phyloP scores from a whole-genome alignment of 78 protist genomes.

The Speleostelium caveatum region DNA sequence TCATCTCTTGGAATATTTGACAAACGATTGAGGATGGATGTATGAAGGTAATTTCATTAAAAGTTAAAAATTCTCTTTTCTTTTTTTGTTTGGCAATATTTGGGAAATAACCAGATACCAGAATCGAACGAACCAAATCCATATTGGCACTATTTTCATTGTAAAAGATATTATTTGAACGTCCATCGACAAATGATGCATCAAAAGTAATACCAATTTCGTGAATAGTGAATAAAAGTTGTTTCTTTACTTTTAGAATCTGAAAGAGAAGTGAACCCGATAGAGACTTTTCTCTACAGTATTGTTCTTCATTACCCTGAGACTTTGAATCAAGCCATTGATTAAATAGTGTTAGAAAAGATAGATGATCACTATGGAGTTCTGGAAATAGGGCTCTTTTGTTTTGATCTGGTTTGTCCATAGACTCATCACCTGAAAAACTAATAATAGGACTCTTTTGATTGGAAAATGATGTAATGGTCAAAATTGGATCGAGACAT shows the following conservation, averaged over 20 bases:
- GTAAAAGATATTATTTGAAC: neutral
- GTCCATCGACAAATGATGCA: neutral
- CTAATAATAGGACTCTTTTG: constrained; percentile 23
- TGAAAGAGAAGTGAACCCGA: neutral
- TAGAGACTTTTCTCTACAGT: constrained; percentile 10
- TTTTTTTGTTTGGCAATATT: constrained; percentile 70
- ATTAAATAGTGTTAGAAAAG: constrained; percentile 10
- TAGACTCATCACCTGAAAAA: neutral
- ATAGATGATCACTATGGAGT: constrained; percentile 23
- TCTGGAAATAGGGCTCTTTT: constrained; percentile 12
- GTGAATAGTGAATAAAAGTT: constrained; percentile 4
- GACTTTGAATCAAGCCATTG: neutral
- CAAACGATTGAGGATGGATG: constrained; percentile 35
- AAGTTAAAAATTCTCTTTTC: constrained; percentile 23
- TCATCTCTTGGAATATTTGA: constrained; percentile 2
- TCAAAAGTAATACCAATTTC: constrained; percentile 3
- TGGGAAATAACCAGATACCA: constrained; percentile 90
- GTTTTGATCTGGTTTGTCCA: neutral
- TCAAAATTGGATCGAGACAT: constrained; percentile 34
- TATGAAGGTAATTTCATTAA: constrained; percentile 20
- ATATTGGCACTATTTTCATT: constrained; percentile 21
- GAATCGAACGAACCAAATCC: constrained; percentile 56
- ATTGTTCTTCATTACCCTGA: constrained; percentile 8
- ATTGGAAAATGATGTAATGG: constrained; percentile 22
- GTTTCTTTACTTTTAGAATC: constrained; percentile 31